A percentile compares a stretch with the other conserved stretches of the same genome.
Conservation (phyloP, 345 rosid species). For the Clausena lansium region DNA sequence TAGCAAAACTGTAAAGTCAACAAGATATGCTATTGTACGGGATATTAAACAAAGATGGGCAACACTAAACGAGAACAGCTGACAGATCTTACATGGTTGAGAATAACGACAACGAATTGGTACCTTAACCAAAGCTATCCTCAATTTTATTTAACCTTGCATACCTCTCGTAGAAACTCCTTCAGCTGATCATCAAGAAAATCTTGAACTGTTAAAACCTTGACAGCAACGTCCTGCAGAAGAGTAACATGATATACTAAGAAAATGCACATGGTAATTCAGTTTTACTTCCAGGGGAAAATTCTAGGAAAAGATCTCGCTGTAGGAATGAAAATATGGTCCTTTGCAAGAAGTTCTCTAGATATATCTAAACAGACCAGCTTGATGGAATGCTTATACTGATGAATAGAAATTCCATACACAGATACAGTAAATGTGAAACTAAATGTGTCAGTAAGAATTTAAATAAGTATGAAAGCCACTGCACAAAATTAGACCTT, state of each 20-base stretch:
- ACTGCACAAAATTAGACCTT: too few species aligned
- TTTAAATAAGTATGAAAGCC: not conserved
- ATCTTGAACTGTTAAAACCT: slow-evolving; percentile 82
- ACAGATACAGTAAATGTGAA: not conserved
- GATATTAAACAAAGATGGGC: not conserved
- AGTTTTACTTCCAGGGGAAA: not conserved
- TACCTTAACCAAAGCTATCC: not conserved
- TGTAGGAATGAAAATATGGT: not conserved
- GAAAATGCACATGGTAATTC: not conserved
- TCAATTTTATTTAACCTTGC: not conserved
- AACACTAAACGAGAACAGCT: not conserved
- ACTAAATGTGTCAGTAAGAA: not conserved
- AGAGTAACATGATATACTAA: not conserved
- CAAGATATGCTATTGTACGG: not conserved
- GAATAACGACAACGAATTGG: not conserved
- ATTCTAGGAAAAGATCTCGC: not conserved
- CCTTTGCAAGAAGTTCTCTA: not conserved
- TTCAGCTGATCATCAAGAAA: slow-evolving; percentile 84
- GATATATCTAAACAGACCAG: not conserved
- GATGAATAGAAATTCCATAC: not conserved
- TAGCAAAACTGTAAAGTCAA: not conserved
- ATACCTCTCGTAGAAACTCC: slow-evolving; percentile 91
- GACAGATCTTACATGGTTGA: not conserved
- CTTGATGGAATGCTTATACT: not conserved
- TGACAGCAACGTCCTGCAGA: slow-evolving; percentile 92